Evolutionary conservation across 495 filamentous ascomycete genomes (phyloP), one percentile per base, ranked within the genome.

Genomic region (Talaromyces nanjingensis): DNA sequence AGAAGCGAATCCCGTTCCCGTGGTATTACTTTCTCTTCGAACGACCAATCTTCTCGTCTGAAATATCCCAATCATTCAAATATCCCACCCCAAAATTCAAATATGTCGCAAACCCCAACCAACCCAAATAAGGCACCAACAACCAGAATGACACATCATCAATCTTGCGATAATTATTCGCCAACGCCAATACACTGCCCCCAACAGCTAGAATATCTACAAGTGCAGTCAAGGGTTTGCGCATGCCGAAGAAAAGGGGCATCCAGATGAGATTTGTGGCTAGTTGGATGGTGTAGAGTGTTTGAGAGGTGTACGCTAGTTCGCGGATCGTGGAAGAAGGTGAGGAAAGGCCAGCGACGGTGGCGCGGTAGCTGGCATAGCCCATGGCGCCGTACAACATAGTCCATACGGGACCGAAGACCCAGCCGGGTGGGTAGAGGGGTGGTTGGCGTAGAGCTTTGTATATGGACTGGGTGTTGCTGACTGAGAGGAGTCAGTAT

Each of bases 351-450:
- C 88, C 90, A 3, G 79, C 74, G n/a, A 72, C 78, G 65, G 78
- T 85, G 6, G 85, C 84, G 56, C 88, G 88, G 75, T 97, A 86
- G 29, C 91, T 85, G 4, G 91, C 86, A 73, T 91, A 97, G 45
- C 93, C 94, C 91, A 97, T 97, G 49, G 88, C 70, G 5, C 85
- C 89, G 75, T 97, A 98, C 12, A 98, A 84, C 47, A 84, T 20
- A 0, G 92, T 96, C 94, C 93, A 97, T 27, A 85, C 85, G 2
- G 92, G 91, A 1, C 86, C 89, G 69, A 97, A 97, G 64, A 92
- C 80, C 76, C 83, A 84, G 5, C 89, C 81, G 0, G 93, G 93
- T 4, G 93, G 93, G 45, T 84, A 81, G 65, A 87, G 80, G 1
- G 92, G 92, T 0, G 93, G 93, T 72, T 96, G 91, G 62, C 84